Conservation (phyloP, 2,329 filamentous ascomycete genomes). For the Fusarium nelsonii region DNA sequence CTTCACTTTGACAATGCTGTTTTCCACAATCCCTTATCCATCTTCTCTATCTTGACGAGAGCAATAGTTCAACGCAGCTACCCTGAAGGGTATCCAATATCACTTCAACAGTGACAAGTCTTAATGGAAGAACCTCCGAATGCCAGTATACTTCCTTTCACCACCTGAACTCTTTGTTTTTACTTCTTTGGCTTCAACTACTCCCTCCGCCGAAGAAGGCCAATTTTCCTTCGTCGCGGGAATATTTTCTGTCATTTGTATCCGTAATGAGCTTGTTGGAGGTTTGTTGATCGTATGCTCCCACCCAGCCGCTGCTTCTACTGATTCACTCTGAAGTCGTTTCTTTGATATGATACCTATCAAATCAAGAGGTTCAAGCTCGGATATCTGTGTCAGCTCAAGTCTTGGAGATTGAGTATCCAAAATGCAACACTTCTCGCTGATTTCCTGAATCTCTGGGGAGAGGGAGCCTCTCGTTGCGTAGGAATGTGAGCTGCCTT, state of each 20-base stretch:
- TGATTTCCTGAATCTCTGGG: conserved; percentile 17
- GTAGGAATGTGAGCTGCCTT: conserved; percentile 23
- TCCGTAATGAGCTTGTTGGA: conserved; percentile 10
- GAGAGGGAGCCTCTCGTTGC: conserved; percentile 22
- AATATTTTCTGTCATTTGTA: conserved; percentile 8
- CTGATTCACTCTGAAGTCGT: not conserved
- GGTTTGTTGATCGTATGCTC: conserved; percentile 24
- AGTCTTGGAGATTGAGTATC: conserved; percentile 9
- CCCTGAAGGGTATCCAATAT: conserved; percentile 18
- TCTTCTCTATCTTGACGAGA: not conserved
- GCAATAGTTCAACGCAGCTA: not conserved
- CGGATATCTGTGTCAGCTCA: conserved; percentile 16
- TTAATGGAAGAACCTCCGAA: conserved; percentile 62
- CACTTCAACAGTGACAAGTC: not conserved
- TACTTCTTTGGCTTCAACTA: conserved; percentile 49
- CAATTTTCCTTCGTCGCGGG: conserved; percentile 31
- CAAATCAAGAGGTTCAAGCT: conserved; percentile 18
- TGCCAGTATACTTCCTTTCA: conserved; percentile 51
- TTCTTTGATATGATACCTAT: conserved; percentile 6
- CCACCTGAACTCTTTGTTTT: conserved; percentile 42
- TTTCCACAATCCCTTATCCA: not conserved
- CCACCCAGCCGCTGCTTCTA: not conserved
- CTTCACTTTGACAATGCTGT: not conserved
- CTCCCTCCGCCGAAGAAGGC: not conserved
- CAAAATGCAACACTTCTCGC: conserved; percentile 3